These are phyloP conservation scores for Alisma plantagoaquatica DNA, from an alignment of 106 monocot genomes.

Conservation along the genomic window DNA sequence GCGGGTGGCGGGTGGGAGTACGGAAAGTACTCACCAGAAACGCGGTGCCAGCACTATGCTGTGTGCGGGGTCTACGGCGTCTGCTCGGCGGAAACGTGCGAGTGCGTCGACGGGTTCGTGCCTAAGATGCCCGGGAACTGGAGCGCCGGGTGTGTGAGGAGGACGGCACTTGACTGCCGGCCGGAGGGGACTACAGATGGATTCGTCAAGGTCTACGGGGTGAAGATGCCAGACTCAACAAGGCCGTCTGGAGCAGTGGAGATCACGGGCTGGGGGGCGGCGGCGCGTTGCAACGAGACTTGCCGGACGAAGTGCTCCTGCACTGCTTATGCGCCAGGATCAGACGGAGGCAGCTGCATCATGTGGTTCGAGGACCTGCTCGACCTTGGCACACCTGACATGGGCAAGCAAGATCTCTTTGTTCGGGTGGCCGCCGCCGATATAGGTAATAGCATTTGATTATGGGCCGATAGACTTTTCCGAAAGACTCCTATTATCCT, in stretches of 20 bases:
- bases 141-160: background rate
- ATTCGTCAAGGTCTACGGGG: background rate
- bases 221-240: background rate
- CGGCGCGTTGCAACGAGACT: background rate
- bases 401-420: too few species aligned
- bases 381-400: too few species aligned
- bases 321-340: slow-evolving; percentile 4
- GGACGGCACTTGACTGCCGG: background rate
- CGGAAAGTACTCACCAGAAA: background rate
- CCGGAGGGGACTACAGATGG: background rate
- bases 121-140: background rate
- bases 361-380: background rate
- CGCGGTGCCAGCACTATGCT: background rate
- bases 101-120: background rate
- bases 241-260: background rate
- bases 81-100: background rate
- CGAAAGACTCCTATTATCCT: too few species aligned
- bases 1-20: background rate
- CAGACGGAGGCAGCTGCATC: background rate
- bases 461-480: too few species aligned
- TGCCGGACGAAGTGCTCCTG: slow-evolving; percentile 14
- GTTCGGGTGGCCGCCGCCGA: too few species aligned
- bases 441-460: too few species aligned
- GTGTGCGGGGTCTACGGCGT: background rate
- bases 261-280: background rate